Evolutionary conservation across 208 protist genomes (phyloP), one percentile per base, ranked within the genome.

Genomic region (Vickermania ingenoplastis): DNA sequence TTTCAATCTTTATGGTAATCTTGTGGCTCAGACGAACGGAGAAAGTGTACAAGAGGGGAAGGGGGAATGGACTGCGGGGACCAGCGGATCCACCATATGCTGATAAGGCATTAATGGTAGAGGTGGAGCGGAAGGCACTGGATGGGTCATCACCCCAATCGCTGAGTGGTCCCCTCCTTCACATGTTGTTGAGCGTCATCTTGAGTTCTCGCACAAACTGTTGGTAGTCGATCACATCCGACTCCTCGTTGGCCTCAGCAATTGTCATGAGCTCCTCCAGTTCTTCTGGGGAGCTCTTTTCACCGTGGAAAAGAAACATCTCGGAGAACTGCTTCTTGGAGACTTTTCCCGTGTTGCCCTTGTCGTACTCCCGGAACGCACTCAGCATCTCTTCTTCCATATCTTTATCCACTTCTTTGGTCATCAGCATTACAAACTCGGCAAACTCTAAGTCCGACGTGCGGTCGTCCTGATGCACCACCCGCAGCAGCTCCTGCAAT

Each of bases 401-500:
- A 28, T 14, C 27, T 1, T 72, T 59, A 26, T 78, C 61, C 17
- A 74, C 63, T 55, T 79, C 67, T 27, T 65, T 66, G 22, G 75
- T 80, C 79, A 83, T 79, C 11, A 86, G 61, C 41, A 63, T 30
- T 30, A 86, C 29, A 57, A 83, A 83, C 61, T 98, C 94, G 17
- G 86, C 75, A 68, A 98, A 99, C 60, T 96, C 92, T 41, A 99
- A 57, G 27, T 71, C 74, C 23, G 69, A 63, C 0, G 63, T 61
- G 41, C 68, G 73, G 21, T 81, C 67, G 53, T 69, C 70, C 52
- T 82, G 79, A 79, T 97, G 92, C 23, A 97, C 86, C 57, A 98
- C 94, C 50, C 96, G 91, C 64, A 98, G 95, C 86, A 97, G 89
- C 41, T 98, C 94, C 58, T 94, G 77, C 21, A 98, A 75, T 75